phyloP scores from a whole-genome alignment of 2,329 filamentous ascomycete species.

The Gliomastix tumulicola region DNA sequence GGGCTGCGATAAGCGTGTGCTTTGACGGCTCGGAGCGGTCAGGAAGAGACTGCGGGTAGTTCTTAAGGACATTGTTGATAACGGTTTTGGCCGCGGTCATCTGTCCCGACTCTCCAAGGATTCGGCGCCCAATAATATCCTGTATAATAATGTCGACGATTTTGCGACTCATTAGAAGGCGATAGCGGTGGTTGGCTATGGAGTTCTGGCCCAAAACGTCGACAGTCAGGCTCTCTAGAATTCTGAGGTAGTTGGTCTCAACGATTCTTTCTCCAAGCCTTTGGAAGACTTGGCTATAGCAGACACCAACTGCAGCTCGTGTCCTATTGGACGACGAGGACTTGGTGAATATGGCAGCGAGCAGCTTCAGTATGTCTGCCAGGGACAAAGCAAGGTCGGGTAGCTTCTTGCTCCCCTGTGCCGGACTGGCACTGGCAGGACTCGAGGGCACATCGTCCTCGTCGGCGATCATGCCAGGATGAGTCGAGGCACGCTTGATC shows the following conservation, averaged over 20 bases:
- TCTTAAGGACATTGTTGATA: constrained; percentile 84
- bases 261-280: constrained; percentile 76
- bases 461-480: constrained; percentile 50
- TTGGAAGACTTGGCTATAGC: constrained; percentile 76
- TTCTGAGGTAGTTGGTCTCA: constrained; percentile 73
- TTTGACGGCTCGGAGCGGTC: constrained; percentile 87
- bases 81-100: constrained; percentile 73
- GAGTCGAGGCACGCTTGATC: constrained; percentile 52
- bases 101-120: constrained; percentile 86
- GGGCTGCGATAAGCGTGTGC: constrained; percentile 69
- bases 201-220: constrained; percentile 73
- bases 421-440: constrained; percentile 71
- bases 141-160: constrained; percentile 81
- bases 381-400: constrained; percentile 70
- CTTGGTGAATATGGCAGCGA: constrained; percentile 76
- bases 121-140: constrained; percentile 70
- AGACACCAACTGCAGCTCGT: constrained; percentile 77
- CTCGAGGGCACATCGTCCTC: constrained; percentile 65
- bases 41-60: constrained; percentile 84
- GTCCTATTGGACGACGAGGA: constrained; percentile 72
- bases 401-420: constrained; percentile 59
- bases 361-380: constrained; percentile 67
- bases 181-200: constrained; percentile 79
- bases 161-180: constrained; percentile 75
- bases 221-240: constrained; percentile 72